Evolutionary conservation across 805 yeast genomes (phyloP).

Genomic region (Wickerhamomyces chambardii): DNA sequence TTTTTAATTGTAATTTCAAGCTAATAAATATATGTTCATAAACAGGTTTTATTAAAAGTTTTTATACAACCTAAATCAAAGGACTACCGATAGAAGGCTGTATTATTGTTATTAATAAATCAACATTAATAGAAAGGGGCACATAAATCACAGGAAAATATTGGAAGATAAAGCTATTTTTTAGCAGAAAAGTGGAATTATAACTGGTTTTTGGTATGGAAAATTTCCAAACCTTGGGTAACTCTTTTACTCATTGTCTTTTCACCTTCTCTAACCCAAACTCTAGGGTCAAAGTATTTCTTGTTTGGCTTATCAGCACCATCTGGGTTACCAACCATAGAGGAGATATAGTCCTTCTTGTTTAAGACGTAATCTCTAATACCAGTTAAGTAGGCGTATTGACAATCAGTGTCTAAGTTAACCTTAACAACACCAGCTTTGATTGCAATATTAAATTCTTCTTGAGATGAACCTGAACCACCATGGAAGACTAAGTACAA

Average conservation of each 20-base stretch:
- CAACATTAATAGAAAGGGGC: too few species aligned
- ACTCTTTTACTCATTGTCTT: slow-evolving; percentile 92
- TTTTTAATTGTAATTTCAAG: too few species aligned
- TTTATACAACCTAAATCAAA: too few species aligned
- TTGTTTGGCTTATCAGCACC: slow-evolving; percentile 99
- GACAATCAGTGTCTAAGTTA: slow-evolving; percentile 98
- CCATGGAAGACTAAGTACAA: slow-evolving; percentile 99
- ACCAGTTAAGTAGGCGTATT: slow-evolving; percentile 95
- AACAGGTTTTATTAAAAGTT: too few species aligned
- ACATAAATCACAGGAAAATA: too few species aligned
- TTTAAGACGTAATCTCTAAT: slow-evolving; percentile 93
- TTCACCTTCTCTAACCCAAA: slow-evolving; percentile 99
- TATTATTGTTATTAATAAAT: too few species aligned
- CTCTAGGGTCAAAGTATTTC: slow-evolving; percentile 99
- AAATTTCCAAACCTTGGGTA: slow-evolving; percentile 71
- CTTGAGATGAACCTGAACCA: slow-evolving; percentile 96
- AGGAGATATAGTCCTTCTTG: slow-evolving; percentile 89
- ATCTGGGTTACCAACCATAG: slow-evolving; percentile 98
- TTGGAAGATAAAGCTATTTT: too few species aligned
- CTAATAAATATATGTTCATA: too few species aligned
- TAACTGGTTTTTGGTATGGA: slow-evolving; percentile 70
- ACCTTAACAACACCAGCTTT: slow-evolving; percentile 95
- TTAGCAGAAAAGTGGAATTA: slow-evolving; percentile 15
- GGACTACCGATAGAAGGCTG: too few species aligned
- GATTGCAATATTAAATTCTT: slow-evolving; percentile 89